Base-by-base conservation (phyloP, 345 rosid genomes). In the Eucalyptus virginea region DNA sequence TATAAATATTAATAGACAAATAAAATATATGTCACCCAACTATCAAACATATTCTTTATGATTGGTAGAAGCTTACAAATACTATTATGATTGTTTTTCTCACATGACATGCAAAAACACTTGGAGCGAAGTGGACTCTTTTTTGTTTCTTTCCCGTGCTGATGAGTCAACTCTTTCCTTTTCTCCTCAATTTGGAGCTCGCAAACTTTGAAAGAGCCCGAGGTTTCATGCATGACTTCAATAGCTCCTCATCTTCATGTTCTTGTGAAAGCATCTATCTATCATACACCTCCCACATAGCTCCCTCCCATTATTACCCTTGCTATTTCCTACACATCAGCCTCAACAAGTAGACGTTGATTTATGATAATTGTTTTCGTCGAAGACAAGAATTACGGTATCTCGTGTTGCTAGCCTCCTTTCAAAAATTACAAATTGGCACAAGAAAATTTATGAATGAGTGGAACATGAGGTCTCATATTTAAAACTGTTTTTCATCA, bases 41-140 rank as follows among this genome's bases (percentile, higher is more conserved):
- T 26, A 58, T 26, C 0, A 26, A 0, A 58, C 14, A 58, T 26
- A 1, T 26, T 24, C 30, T 58, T 58, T 58, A 26, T 58, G 67
- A 60, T 60, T 60, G 32, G 67, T 60, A 28, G 32, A 60, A 60
- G 8, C 4, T 60, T 60, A 60, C 32, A 28, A 28, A 26, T 12
- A 28, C 51, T 49, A 49, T 49, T 14, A 49, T 49, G 51, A 60
- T 60, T 60, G 67, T 60, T 60, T 26, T 26, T 28, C 2, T 58
- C 67, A 23, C 60, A 11, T 5, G 67, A 60, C n/a, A 28, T 28
- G n/a, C 67, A 5, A 60, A 60, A 60, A 28, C n/a, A 28, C 2
- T 26, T 60, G 15, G n/a, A 26, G 32, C 67, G 1, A 60, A 5
- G 14, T 26, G 30, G 56, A 60, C 30, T 11, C 14, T 51, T 7